Evolutionary conservation across 2,329 filamentous ascomycete species (phyloP), one percentile per base, ranked within the genome.

Genomic region (Neoarthrinium moseri): DNA sequence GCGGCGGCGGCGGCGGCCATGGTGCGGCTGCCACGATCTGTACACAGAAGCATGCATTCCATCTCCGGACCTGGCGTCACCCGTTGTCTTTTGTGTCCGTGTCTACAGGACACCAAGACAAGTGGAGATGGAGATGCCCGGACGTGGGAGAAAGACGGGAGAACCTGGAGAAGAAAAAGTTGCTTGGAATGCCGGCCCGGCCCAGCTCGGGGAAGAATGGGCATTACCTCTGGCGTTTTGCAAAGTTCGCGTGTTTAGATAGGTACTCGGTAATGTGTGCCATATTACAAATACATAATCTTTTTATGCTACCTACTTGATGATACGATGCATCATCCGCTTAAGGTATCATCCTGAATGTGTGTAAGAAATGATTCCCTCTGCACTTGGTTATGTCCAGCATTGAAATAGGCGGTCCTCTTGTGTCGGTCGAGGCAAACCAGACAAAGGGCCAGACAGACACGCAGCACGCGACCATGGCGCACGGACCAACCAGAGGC

Each of bases 31-130:
- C 26, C 20, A 22, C 26, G 17, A 45, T 23, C 32, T 45, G 41
- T 45, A 45, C 44, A 49, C 43, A 46, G 15, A 17, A 45, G 17
- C 26, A 23, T 34, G 37, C n/a, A n/a, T 27, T 33, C 33, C 34
- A 37, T 40, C 27, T 49, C 35, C 22, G 39, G 47, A 32, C 43
- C 35, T 44, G 46, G 46, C 46, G 46, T 48, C 46, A 44, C n/a
- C 15, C 27, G 29, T 36, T 43, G 39, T 35, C 37, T 40, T 26
- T 24, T n/a, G n/a, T 36, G 22, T 21, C 38, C 6, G 6, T 10
- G 8, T 37, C 34, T 44, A 45, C 29, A 44, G 43, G 34, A 40
- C 34, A 43, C n/a, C n/a, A n/a, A n/a, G n/a, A n/a, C n/a, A n/a
- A n/a, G n/a, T 45, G 43, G 34, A 45, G 38, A 24, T 17, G 17